Conservation (phyloP, 352 stramenopile genomes). For the Globisporangium recalcitrans region DNA sequence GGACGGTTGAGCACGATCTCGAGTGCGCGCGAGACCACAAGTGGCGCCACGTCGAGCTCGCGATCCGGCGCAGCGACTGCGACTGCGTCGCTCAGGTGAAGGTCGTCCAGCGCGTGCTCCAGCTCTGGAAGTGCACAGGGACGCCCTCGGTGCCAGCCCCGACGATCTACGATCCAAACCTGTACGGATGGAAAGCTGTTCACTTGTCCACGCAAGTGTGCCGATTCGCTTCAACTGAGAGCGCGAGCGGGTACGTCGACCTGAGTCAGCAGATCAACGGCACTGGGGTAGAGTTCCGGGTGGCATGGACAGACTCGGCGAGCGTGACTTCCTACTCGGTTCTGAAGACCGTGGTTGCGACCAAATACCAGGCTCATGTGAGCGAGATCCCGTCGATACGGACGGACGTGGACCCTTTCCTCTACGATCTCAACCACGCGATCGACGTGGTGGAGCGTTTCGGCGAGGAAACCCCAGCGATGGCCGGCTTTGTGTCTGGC, state of each 20-base stretch:
- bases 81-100: constrained; percentile 88
- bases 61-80: constrained; percentile 89
- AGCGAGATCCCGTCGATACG: constrained; percentile 23
- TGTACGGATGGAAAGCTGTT: constrained; percentile 51
- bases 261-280: constrained; percentile 22
- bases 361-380: constrained; percentile 32
- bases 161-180: constrained; percentile 32
- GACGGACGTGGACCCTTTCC: constrained; percentile 77
- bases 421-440: constrained; percentile 90
- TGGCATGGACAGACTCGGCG: constrained; percentile 48
- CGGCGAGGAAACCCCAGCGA: constrained; percentile 69
- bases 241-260: constrained; percentile 17
- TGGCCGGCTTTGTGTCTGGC: constrained; percentile 62
- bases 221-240: constrained; percentile 32
- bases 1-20: constrained; percentile 65
- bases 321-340: constrained; percentile 69
- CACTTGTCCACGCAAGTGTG: constrained; percentile 54
- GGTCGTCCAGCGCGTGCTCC: constrained; percentile 85
- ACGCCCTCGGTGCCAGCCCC: constrained; percentile 21
- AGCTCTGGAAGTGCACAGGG: constrained; percentile 92
- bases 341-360: constrained; percentile 56
- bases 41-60: constrained; percentile 85
- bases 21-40: constrained; percentile 93
- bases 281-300: constrained; percentile 59
- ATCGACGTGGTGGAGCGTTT: constrained; percentile 85